Evolutionary conservation across 2,329 filamentous ascomycete species (phyloP).

Genomic region (Zasmidium citrigriseum): DNA sequence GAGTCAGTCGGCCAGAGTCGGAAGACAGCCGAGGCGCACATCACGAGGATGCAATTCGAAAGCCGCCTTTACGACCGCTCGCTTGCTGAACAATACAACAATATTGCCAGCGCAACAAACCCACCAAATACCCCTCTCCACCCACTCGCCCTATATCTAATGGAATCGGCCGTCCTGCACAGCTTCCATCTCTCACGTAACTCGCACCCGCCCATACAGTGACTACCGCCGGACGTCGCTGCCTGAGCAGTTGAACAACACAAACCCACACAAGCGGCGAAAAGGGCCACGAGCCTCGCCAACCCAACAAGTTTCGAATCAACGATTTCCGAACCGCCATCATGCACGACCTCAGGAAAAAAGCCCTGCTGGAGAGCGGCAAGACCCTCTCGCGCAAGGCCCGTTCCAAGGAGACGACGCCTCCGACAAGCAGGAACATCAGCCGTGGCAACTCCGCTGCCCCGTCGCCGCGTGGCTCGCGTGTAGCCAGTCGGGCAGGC

Average conservation of each 20-base stretch:
- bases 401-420: conserved; percentile 57
- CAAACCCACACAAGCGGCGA: background rate
- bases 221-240: conserved; percentile 5
- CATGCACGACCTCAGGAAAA: conserved; percentile 54
- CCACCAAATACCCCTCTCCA: background rate
- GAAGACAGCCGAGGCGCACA: background rate
- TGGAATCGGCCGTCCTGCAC: conserved; percentile 11
- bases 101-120: background rate
- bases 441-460: conserved; percentile 61
- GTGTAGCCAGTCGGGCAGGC: conserved; percentile 61
- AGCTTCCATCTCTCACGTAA: conserved; percentile 9
- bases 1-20: background rate
- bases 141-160: background rate
- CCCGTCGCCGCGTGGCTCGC: conserved; percentile 61
- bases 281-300: background rate
- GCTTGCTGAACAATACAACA: background rate
- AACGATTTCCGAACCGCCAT: background rate
- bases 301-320: background rate
- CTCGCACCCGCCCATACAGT: conserved; percentile 25
- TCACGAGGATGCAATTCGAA: no score
- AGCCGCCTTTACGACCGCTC: background rate
- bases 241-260: conserved; percentile 9
- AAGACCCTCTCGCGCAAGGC: conserved; percentile 74
- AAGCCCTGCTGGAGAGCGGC: conserved; percentile 69
- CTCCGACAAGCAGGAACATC: conserved; percentile 58